Evolutionary conservation across 2,329 filamentous ascomycete species (phyloP), one percentile per base, ranked within the genome.

Genomic region (Pseudogymnoascus sp.): DNA sequence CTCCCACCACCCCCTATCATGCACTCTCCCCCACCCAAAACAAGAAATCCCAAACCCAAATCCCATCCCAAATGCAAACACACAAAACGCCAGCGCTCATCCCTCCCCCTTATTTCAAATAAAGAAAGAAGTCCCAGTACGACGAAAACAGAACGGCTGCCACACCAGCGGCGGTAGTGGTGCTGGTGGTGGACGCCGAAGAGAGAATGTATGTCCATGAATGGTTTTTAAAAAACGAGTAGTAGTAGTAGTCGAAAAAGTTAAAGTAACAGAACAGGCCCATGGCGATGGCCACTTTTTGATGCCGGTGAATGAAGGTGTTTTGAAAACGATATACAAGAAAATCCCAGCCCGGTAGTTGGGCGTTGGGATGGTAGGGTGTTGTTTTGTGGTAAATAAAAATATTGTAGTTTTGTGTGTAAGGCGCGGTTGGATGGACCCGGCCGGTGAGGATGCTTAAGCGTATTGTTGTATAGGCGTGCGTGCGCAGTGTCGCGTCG

Each of bases 171-270:
- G 6, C 4, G 13, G 21, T 2, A 4, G 42, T 21, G 17, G 4
- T 26, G n/a, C n/a, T 29, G 26, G 26, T 21, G 29, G 29, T 56
- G 50, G 29, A 33, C 50, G 29, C 26, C n/a, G 50, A 33, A 33
- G 23, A 29, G 46, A 53, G 50, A 56, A 56, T 56, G 50, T 56
- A 56, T 56, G 50, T 56, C 50, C 50, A 56, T 33, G 50, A 56
- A 56, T 56, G 50, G 50, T 33, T 23, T 53, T 17, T 26, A 26
- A 26, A 53, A 53, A 53, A 31, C n/a, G 46, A 53, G 26, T 53
- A 53, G 26, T 53, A 46, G 19, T 31, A 1, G 50, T 31, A 53
- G 23, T 53, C 29, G 23, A 29, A 44, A 56, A 56, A 33, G 10
- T 4, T 29, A 56, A 56, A 29, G 26, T 26, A n/a, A 15, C 6